Percentiles rank a stretch among this genome's conserved stretches.
phyloP scores from a whole-genome alignment of 306 rosid species.

The Vigna radiata region DNA sequence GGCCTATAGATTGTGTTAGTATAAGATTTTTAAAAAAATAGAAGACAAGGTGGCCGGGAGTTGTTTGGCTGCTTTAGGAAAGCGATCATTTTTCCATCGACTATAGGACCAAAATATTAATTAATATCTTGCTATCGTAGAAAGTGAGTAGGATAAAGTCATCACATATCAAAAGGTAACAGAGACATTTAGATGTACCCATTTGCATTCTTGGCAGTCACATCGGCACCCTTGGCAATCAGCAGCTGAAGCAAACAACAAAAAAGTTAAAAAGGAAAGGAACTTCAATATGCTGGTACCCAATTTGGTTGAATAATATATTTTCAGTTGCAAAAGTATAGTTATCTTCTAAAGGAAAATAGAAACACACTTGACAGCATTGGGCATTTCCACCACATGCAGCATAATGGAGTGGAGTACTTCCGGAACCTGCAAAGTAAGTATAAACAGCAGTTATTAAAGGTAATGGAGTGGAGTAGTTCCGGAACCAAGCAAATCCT shows the following conservation, averaged over 20 bases:
- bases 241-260: constrained; percentile 68
- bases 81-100: constrained; percentile 1
- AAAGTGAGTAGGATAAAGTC: constrained; percentile 25
- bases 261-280: constrained; percentile 31
- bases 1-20: constrained; percentile 1
- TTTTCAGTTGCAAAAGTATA: constrained; percentile 12
- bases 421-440: constrained; percentile 80
- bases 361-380: constrained; percentile 79
- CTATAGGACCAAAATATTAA: constrained; percentile 21
- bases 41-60: constrained; percentile 4
- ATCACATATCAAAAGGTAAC: constrained; percentile 34
- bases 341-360: constrained; percentile 12
- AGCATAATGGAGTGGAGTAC: constrained; percentile 96
- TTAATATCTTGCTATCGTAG: constrained; percentile 11
- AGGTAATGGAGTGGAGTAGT: no score
- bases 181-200: constrained; percentile 61
- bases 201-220: constrained; percentile 78
- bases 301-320: constrained; percentile 21
- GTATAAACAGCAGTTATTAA: constrained; percentile 31
- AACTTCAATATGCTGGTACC: constrained; percentile 41
- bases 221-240: constrained; percentile 81
- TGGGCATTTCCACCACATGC: constrained; percentile 98
- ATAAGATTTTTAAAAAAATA: not conserved
- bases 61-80: constrained; percentile 24
- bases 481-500: constrained; percentile 7